Evolutionary conservation across 1,139 yeast genomes (phyloP), one percentile per base, ranked within the genome.

Genomic region (Casaregolazyma lundiana): DNA sequence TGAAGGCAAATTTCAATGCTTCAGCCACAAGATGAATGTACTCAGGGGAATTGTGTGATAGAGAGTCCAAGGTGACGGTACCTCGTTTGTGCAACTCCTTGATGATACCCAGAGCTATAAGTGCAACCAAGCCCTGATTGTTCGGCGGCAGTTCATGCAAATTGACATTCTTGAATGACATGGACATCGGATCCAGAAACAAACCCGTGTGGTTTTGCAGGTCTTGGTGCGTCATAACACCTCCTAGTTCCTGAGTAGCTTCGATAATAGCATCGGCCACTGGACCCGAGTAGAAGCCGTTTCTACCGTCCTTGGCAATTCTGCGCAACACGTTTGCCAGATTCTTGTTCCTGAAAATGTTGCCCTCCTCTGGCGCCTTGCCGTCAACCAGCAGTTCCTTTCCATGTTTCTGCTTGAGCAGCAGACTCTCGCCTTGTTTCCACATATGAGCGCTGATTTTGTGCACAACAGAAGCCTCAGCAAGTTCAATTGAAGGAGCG

Each of bases 131-230:
- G 1, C 94, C 94, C 47, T 84, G 87, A 3, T 94, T 89, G 61
- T 81, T 85, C 22, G 95, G 94, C 6, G 95, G 92, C 50, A 83
- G 81, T 60, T 84, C 92, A 84, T 87, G 82, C 35, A 70, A 58
- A n/a, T 53, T 54, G 22, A 52, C 78, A 58, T 50, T 72, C 67
- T 48, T 76, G 19, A 59, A 55, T 1, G 57, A 73, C 45, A 79
- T 63, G 15, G 69, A 66, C 22, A 84, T 76, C 1, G 92, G 88
- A 1, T 79, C 81, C 15, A 81, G 81, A 53, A 77, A 71, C 0
- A 82, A 72, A 2, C 89, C 76, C 0, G 71, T 64, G 61, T 84
- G 92, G 13, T 55, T 51, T 11, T 63, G 63, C 44, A 86, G 69
- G 60, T 86, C 95, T 2, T 76, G 75, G 35, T 66, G 60, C 0